Percentiles rank a stretch among this genome's conserved stretches.
Evolutionary conservation across 78 protist species (phyloP).

Genomic region (Dictyostelium brefeldianum): DNA sequence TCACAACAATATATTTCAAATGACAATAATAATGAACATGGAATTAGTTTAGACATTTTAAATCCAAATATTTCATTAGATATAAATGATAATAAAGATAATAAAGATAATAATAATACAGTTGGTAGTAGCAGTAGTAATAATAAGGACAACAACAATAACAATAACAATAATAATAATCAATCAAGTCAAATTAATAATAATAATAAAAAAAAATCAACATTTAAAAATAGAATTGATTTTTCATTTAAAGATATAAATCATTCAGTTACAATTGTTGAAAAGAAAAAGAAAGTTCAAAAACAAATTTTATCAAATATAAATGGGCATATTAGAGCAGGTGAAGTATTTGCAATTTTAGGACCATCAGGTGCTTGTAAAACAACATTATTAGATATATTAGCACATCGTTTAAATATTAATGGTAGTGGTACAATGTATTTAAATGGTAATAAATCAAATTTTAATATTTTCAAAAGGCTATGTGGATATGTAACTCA

Average conservation of each 20-base stretch:
- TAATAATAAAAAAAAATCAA: constrained; percentile 19
- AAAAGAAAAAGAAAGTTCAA: constrained; percentile 21
- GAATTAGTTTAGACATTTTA: background rate
- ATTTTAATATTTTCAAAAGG: constrained; percentile 73
- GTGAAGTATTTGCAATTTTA: constrained; percentile 59
- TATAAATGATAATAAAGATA: background rate
- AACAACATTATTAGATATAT: constrained; percentile 72
- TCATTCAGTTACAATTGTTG: constrained; percentile 15
- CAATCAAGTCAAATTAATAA: background rate
- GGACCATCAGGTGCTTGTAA: constrained; percentile 52
- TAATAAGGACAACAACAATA: background rate
- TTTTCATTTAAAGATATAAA: constrained; percentile 50
- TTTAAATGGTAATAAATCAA: constrained; percentile 41
- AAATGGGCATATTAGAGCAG: constrained; percentile 37
- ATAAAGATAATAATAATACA: too few species aligned
- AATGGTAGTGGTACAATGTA: constrained; percentile 55
- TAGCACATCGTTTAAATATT: constrained; percentile 67
- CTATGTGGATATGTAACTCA: constrained; percentile 75
- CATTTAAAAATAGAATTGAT: constrained; percentile 56
- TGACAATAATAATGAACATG: background rate
- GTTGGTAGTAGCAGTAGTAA: background rate
- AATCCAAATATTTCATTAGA: constrained; percentile 21
- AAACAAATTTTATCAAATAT: constrained; percentile 61
- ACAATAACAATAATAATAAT: background rate
- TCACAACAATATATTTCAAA: background rate